Percentiles rank a stretch among this genome's conserved stretches.
phyloP scores from a whole-genome alignment of 371 early-diverging fungal genomes.

The Basidiobolus meristosporus region DNA sequence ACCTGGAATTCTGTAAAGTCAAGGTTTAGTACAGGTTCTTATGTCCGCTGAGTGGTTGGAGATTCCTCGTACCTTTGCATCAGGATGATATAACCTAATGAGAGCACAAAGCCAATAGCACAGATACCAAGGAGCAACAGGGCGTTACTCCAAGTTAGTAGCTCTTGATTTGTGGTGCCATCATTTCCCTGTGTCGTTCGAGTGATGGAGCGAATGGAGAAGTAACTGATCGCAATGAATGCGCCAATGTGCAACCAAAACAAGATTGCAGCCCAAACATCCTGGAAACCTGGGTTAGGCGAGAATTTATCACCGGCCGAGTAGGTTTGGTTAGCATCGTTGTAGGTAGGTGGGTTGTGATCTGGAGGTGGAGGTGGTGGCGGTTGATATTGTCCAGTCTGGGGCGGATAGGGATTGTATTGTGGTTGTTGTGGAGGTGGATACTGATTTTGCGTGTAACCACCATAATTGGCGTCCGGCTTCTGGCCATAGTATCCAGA shows the following conservation, averaged over 20 bases:
- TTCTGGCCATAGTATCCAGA: too few relatives aligned
- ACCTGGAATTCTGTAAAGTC: slow-evolving; percentile 2
- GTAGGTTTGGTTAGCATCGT: background rate
- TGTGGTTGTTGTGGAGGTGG: slow-evolving; percentile 3
- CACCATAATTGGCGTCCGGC: too few relatives aligned
- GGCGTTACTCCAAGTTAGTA: background rate
- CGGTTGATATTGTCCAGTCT: background rate
- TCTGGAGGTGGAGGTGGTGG: slow-evolving; percentile 2
- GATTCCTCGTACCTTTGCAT: slow-evolving; percentile 6
- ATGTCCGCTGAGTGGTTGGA: background rate
- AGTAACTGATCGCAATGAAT: slow-evolving; percentile 14
- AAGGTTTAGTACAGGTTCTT: background rate
- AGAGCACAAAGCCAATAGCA: slow-evolving; percentile 5
- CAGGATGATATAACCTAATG: slow-evolving; percentile 4
- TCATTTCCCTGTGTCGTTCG: background rate
- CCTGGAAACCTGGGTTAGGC: slow-evolving; percentile 15
- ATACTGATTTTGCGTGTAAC: background rate
- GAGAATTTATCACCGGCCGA: slow-evolving; percentile 9
- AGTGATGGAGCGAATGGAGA: slow-evolving; percentile 8
- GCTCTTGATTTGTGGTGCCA: background rate
- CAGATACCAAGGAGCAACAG: background rate
- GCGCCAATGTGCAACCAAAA: slow-evolving; percentile 18
- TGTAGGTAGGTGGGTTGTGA: slow-evolving; percentile 1
- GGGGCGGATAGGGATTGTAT: slow-evolving; percentile 1
- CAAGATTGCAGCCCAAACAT: slow-evolving; percentile 28